Percentiles rank a stretch among this genome's conserved stretches.
Evolutionary conservation across 2,329 filamentous ascomycete species (phyloP).

Genomic region (Penicillium griseofulvum): DNA sequence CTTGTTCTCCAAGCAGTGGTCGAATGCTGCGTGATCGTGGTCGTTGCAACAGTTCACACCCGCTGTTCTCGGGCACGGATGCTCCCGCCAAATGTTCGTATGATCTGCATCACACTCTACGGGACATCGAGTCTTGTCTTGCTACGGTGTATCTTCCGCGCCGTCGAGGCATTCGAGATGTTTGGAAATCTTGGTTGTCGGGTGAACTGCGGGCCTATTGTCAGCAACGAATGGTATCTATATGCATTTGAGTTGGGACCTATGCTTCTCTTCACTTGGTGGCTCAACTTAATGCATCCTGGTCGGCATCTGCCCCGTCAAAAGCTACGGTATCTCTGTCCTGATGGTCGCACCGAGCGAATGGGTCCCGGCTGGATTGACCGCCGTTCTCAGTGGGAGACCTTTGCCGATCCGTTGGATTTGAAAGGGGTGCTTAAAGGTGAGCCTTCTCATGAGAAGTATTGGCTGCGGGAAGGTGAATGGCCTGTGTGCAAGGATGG

Average conservation of each 20-base stretch:
- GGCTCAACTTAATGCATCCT: constrained; percentile 39
- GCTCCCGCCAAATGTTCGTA: constrained; percentile 30
- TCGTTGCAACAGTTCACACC: constrained; percentile 28
- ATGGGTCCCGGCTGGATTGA: constrained; percentile 36
- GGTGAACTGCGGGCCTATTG: constrained; percentile 26
- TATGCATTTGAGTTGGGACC: constrained; percentile 38
- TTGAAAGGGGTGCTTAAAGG: constrained; percentile 26
- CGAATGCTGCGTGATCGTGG: constrained; percentile 28
- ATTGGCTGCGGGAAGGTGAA: constrained; percentile 28
- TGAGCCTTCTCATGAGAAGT: constrained; percentile 27
- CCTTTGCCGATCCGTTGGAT: constrained; percentile 31
- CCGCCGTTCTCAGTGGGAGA: constrained; percentile 26
- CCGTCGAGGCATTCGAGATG: constrained; percentile 33
- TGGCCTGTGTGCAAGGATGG: constrained; percentile 29
- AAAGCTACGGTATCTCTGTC: constrained; percentile 29
- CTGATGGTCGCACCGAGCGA: constrained; percentile 30
- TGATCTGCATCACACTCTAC: constrained; percentile 36
- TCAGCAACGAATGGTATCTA: constrained; percentile 38
- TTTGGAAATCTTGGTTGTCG: constrained; percentile 21
- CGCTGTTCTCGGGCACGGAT: constrained; percentile 26
- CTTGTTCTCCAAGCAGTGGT: constrained; percentile 34
- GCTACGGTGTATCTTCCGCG: constrained; percentile 38
- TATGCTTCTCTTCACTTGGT: constrained; percentile 37
- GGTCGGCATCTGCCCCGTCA: constrained; percentile 32
- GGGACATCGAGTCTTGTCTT: constrained; percentile 36